phyloP scores from a whole-genome alignment of 148 eudicot species.

The Persicaria maculosa region DNA sequence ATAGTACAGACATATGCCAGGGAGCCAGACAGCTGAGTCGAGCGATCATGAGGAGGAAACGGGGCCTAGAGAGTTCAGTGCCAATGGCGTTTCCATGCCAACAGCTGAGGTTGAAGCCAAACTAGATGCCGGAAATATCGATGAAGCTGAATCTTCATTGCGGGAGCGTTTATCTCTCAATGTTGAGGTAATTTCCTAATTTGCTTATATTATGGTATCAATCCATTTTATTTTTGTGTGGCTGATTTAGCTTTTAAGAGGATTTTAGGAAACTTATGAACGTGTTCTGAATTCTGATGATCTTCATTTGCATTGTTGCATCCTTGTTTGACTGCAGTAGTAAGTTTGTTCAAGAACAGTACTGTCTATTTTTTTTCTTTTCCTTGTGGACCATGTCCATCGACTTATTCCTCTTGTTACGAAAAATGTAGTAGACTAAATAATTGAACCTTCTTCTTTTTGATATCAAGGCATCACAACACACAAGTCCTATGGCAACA shows the following conservation, averaged over 20 bases:
- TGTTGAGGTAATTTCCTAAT: constrained; percentile 51
- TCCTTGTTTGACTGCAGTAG: neutral
- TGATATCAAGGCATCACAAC: neutral
- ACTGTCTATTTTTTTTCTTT: neutral
- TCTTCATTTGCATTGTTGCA: neutral
- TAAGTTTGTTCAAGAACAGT: neutral
- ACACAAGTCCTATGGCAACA: neutral
- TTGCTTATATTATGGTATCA: neutral
- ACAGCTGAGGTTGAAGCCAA: constrained; percentile 69
- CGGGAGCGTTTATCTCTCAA: constrained; percentile 93
- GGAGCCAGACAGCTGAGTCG: constrained; percentile 26
- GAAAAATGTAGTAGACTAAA: neutral
- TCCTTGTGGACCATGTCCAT: neutral
- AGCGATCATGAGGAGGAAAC: constrained; percentile 37
- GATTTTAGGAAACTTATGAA: neutral
- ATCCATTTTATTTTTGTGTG: too few relatives aligned
- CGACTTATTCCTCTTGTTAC: too few relatives aligned
- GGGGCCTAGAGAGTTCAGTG: constrained; percentile 52
- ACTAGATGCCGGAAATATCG: constrained; percentile 80
- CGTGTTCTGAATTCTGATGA: neutral
- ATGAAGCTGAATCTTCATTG: constrained; percentile 86
- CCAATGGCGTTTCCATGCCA: constrained; percentile 67
- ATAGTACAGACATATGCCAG: constrained; percentile 33
- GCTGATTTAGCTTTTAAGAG: neutral
- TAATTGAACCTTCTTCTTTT: neutral